Evolutionary conservation across 163 green algal genomes (phyloP).

Genomic region (Scenedesmus sp.): DNA sequence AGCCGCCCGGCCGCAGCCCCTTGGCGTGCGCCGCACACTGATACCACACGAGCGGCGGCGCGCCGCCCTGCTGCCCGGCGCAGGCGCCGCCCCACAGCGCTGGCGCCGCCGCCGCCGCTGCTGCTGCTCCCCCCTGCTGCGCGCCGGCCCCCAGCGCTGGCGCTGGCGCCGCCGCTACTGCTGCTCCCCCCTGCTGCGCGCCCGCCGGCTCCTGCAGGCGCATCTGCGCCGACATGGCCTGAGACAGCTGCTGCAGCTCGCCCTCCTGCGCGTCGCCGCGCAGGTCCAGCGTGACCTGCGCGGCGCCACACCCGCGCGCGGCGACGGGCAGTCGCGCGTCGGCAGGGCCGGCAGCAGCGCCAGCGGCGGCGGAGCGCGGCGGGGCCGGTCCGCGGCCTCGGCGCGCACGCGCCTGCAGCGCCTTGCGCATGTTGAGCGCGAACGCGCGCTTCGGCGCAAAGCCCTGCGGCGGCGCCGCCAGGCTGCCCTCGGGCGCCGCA

Average conservation of each 20-base stretch:
- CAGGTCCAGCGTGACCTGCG: conserved; percentile 28
- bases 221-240: conserved; percentile 16
- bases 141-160: too few relatives aligned
- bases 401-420: conserved; percentile 9
- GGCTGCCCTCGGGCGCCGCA: not conserved
- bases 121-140: too few relatives aligned
- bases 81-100: too few relatives aligned
- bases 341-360: too few relatives aligned
- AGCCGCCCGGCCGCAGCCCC: not conserved
- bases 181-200: not conserved
- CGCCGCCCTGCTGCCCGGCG: too few relatives aligned
- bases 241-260: conserved; percentile 25
- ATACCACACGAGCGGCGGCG: conserved; percentile 20
- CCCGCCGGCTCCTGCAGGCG: conserved; percentile 3
- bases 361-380: too few relatives aligned
- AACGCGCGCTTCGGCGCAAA: conserved; percentile 14
- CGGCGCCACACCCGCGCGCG: too few relatives aligned
- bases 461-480: conserved; percentile 19
- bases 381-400: too few relatives aligned
- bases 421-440: conserved; percentile 33
- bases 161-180: too few relatives aligned
- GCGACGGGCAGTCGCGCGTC: too few relatives aligned
- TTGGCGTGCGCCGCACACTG: conserved; percentile 27
- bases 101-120: too few relatives aligned
- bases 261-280: not conserved